Percentiles rank a stretch among this genome's conserved stretches.
These are phyloP conservation scores for Umbilicaria muhlenbergii DNA, from an alignment of 495 filamentous ascomycete genomes.

Conservation along the genomic window DNA sequence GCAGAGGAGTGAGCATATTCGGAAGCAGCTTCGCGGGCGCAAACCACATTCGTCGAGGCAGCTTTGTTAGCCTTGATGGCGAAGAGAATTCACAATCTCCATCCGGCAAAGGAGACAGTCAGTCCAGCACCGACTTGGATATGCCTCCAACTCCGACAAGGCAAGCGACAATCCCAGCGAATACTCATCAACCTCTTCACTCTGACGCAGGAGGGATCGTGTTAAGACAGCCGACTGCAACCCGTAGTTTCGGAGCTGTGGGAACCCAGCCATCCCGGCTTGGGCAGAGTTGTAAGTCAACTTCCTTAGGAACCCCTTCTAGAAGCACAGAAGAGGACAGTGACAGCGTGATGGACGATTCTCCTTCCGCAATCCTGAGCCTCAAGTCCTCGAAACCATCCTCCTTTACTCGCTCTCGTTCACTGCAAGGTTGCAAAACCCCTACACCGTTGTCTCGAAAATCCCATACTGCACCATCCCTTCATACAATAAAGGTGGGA, in stretches of 20 bases:
- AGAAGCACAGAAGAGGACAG: constrained; percentile 13
- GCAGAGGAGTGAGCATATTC: constrained; percentile 52
- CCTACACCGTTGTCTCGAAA: constrained; percentile 21
- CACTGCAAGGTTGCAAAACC: constrained; percentile 15
- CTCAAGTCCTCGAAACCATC: constrained; percentile 14
- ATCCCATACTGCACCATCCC: constrained; percentile 16
- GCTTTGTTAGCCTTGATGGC: constrained; percentile 62
- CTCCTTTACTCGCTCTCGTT: constrained; percentile 24
- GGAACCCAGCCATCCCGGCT: not conserved
- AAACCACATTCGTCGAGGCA: constrained; percentile 45
- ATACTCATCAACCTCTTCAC: not conserved
- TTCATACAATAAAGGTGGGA: constrained; percentile 19
- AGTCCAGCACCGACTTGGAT: constrained; percentile 50
- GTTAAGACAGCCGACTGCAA: not conserved
- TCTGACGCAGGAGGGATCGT: constrained; percentile 1
- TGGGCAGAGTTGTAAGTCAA: constrained; percentile 19
- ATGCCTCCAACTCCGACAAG: constrained; percentile 90
- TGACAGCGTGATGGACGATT: constrained; percentile 18
- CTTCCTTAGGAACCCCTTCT: constrained; percentile 11
- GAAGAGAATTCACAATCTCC: constrained; percentile 51
- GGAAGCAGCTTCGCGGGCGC: constrained; percentile 37
- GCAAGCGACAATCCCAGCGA: constrained; percentile 34
- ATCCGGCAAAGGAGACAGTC: constrained; percentile 38
- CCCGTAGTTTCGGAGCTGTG: not conserved
- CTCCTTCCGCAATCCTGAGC: constrained; percentile 21